phyloP scores from a whole-genome alignment of 257 asterid species.

The Sherardia arvensis region DNA sequence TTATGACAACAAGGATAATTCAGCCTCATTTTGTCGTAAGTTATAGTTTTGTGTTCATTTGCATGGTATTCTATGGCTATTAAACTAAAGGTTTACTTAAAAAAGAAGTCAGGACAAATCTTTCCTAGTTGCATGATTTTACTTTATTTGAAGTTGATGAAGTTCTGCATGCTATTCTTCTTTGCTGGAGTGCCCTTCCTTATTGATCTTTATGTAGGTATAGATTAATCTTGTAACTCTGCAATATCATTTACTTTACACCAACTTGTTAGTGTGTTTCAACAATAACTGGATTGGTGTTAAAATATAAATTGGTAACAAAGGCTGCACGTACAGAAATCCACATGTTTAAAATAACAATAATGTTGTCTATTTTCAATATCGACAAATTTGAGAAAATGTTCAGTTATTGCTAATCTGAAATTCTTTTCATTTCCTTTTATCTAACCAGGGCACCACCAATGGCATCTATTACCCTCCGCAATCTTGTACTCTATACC shows the following conservation, averaged over 20 bases:
- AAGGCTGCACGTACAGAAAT: too few species aligned
- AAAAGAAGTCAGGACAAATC: not conserved
- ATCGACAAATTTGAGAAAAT: slow-evolving; percentile 1
- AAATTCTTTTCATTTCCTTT: slow-evolving; percentile 6
- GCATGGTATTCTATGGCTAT: not conserved
- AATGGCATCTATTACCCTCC: slow-evolving; percentile 93
- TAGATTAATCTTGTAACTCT: not conserved
- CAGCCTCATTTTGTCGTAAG: not conserved
- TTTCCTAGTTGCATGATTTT: not conserved
- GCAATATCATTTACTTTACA: not conserved
- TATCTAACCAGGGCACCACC: slow-evolving; percentile 85
- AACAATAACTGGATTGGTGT: not conserved
- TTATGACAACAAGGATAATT: not conserved
- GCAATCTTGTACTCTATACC: slow-evolving; percentile 80
- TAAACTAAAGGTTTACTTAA: not conserved
- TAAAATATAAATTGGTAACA: not conserved
- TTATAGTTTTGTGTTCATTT: not conserved
- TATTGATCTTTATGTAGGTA: not conserved
- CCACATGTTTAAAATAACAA: not conserved
- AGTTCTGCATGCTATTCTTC: not conserved
- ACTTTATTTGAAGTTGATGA: not conserved
- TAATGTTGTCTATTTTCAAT: not conserved
- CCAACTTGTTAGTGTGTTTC: not conserved
- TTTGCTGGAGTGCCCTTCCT: not conserved
- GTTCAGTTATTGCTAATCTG: slow-evolving; percentile 11